These are phyloP conservation scores for Epichloe sibirici DNA, from an alignment of 2,329 filamentous ascomycete genomes.

Conservation along the genomic window DNA sequence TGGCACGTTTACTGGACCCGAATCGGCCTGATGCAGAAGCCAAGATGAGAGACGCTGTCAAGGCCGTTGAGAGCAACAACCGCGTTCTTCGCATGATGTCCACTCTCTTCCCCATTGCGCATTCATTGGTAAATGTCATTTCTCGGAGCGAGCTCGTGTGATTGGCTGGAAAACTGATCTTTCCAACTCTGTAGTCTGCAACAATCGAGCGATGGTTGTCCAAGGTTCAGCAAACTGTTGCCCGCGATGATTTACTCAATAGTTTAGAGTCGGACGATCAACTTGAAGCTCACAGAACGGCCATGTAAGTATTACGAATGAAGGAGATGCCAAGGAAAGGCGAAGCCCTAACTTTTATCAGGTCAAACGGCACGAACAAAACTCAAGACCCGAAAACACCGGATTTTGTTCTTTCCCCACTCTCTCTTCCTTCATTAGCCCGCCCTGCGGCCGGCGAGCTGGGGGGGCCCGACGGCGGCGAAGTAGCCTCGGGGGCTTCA, in stretches of 20 bases:
- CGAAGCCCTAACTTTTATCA: background rate
- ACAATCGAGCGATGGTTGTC: conserved; percentile 27
- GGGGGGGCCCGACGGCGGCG: conserved; percentile 6
- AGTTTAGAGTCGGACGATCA: conserved; percentile 12
- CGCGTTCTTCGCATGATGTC: conserved; percentile 25
- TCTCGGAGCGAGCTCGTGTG: background rate
- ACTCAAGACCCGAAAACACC: conserved; percentile 5
- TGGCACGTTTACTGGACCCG: conserved; percentile 29
- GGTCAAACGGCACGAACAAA: conserved; percentile 9
- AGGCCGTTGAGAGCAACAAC: conserved; percentile 27
- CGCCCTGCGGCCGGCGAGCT: conserved; percentile 7
- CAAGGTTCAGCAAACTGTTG: conserved; percentile 22
- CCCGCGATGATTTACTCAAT: conserved; percentile 10
- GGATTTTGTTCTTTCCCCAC: conserved; percentile 12
- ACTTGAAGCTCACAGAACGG: conserved; percentile 11
- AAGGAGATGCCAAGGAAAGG: background rate
- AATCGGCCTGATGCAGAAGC: conserved; percentile 21
- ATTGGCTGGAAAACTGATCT: background rate
- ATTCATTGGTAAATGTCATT: conserved; percentile 22
- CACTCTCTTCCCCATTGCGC: conserved; percentile 26
- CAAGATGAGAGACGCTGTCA: conserved; percentile 25
- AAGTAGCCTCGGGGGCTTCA: conserved; percentile 5
- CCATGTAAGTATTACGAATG: conserved; percentile 7
- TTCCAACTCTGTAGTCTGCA: conserved; percentile 15
- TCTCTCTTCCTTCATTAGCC: conserved; percentile 13